Evolutionary conservation across 441 rosid species (phyloP).

Genomic region (Aleurites moluccanus): DNA sequence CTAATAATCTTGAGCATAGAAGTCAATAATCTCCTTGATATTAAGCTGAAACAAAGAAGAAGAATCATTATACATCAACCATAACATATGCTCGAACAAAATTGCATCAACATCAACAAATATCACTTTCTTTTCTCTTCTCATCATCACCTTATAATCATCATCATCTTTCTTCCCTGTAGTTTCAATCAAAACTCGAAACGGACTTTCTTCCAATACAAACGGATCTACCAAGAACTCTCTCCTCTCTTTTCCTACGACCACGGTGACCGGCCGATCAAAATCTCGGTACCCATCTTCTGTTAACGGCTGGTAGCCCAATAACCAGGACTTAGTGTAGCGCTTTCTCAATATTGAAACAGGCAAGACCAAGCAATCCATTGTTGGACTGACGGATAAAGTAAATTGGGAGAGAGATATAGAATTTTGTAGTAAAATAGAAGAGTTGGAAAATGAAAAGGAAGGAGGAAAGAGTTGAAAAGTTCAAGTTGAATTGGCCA

Average conservation of each 20-base stretch:
- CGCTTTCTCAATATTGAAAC: conserved; percentile 46
- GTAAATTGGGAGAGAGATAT: not conserved
- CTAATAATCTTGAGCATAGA: conserved; percentile 60
- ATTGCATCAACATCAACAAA: conserved; percentile 69
- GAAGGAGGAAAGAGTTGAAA: conserved; percentile 6
- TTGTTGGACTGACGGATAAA: not conserved
- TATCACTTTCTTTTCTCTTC: conserved; percentile 37
- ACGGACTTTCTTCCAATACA: conserved; percentile 64
- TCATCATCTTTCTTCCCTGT: conserved; percentile 18
- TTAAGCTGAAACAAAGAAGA: conserved; percentile 66
- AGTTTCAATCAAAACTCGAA: conserved; percentile 49
- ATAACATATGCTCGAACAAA: conserved; percentile 85
- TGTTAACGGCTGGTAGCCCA: conserved; percentile 44
- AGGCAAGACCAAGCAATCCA: conserved; percentile 73
- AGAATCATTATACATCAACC: conserved; percentile 69
- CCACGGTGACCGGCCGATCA: conserved; percentile 49
- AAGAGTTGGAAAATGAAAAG: conserved; percentile 5
- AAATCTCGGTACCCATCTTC: conserved; percentile 29
- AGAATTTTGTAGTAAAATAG: not conserved
- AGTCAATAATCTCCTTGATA: conserved; percentile 68
- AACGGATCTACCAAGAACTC: conserved; percentile 65
- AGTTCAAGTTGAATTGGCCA: conserved; percentile 37
- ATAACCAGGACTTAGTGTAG: conserved; percentile 32
- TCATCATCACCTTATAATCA: not conserved
- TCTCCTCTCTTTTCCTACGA: conserved; percentile 71